Evolutionary conservation across 495 filamentous ascomycete species (phyloP), one percentile per base, ranked within the genome.

Genomic region (Aspergillus egyptiacus): DNA sequence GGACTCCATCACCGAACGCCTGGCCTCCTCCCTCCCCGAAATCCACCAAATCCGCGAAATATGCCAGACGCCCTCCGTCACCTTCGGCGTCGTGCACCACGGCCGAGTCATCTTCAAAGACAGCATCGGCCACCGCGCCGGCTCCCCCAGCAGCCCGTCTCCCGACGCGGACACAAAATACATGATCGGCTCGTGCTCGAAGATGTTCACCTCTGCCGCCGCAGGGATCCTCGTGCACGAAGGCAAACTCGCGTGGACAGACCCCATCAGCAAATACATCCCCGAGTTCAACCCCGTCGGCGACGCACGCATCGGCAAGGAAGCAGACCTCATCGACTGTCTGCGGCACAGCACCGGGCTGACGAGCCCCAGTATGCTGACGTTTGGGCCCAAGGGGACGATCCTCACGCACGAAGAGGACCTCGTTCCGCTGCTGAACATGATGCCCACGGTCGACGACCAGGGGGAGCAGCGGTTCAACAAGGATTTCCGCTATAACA

Each of bases 281-380:
- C 62, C 61, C 5, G 38, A 56, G 0, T 68, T 68, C 33, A 30
- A 51, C 18, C 57, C 58, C 6, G 8, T 10, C 1, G 36, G 44
- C 20, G 42, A 61, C 23, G 32, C 46, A 11, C 43, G 39, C 6
- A 55, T 64, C 42, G 46, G 50, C 3, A 19, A 56, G 35, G 32
- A 71, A 40, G 58, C 71, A 2, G 74, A 67, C 2, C 56, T 78
- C 35, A 64, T 75, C 32, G 75, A 76, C 56, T 56, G 60, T 20
- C 55, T 74, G 6, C 69, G 68, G 10, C 76, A 78, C 60, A 65
- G 66, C 23, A 70, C 64, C 10, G 76, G 71, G 2, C 62, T 77
- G 40, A 61, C 67, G 11, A 14, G 42, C 13, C 17, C 47, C 6
- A 20, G 42, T 58, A n/a, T 63, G 60, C 56, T 64, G 59, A 54